These are phyloP conservation scores for Hypoxylon sp. DNA, from an alignment of 2,329 filamentous ascomycete genomes.

Conservation along the genomic window DNA sequence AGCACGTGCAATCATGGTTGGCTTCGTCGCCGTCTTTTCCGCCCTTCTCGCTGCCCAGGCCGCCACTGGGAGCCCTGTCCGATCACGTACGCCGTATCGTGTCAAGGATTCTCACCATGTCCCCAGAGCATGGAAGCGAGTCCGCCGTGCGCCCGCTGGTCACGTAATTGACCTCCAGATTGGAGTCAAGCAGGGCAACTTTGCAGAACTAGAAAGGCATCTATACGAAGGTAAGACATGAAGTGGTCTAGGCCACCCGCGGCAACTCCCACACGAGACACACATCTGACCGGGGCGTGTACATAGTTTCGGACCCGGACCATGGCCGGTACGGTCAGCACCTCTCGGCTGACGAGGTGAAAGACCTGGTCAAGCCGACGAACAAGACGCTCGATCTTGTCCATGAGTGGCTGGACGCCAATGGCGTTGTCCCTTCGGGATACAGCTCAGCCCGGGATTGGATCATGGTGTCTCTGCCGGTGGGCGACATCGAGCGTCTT, in stretches of 20 bases:
- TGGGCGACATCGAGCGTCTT: conserved; percentile 60
- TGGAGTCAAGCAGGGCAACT: conserved; percentile 64
- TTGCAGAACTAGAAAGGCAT: conserved; percentile 62
- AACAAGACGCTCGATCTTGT: conserved; percentile 60
- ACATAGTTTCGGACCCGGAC: conserved; percentile 61
- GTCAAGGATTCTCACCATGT: conserved; percentile 65
- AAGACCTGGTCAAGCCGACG: conserved; percentile 60
- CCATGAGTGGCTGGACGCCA: conserved; percentile 62
- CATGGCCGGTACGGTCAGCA: conserved; percentile 64
- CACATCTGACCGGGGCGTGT: conserved; percentile 7
- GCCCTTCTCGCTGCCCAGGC: conserved; percentile 39
- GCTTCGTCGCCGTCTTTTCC: conserved; percentile 37
- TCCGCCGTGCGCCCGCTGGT: conserved; percentile 55
- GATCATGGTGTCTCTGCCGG: conserved; percentile 61
- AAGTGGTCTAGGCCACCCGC: background rate
- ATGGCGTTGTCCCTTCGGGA: conserved; percentile 55
- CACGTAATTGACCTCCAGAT: conserved; percentile 63
- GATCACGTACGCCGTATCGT: conserved; percentile 38
- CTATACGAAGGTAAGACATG: conserved; percentile 48
- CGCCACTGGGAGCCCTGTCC: conserved; percentile 38
- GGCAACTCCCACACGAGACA: background rate
- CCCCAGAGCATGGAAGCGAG: conserved; percentile 58
- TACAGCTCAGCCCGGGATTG: conserved; percentile 65
- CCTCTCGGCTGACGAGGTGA: conserved; percentile 59
- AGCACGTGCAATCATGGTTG: conserved; percentile 36